Evolutionary conservation across 75 land plant species (phyloP).

Genomic region (Larix kaempferi): DNA sequence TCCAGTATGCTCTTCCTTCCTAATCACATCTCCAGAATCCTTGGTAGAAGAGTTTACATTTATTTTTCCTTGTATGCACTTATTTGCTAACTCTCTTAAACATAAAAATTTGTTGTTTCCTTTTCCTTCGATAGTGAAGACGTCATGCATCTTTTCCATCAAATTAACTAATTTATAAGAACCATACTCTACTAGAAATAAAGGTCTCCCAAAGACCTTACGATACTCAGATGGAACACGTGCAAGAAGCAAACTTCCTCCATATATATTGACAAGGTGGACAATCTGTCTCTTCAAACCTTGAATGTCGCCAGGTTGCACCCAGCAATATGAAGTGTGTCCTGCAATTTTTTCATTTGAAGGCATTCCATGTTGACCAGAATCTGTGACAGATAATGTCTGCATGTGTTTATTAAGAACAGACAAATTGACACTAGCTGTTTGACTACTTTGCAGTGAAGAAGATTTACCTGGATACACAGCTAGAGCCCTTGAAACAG

Average conservation of each 20-base stretch:
- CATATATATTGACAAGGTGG: conserved; percentile 54
- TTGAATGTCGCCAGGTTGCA: conserved; percentile 81
- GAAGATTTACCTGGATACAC: neutral
- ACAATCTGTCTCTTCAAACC: conserved; percentile 81
- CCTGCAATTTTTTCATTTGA: conserved; percentile 3
- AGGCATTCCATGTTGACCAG: neutral
- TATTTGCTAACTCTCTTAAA: conserved; percentile 31
- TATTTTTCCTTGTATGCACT: neutral
- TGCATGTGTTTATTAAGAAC: neutral
- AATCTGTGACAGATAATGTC: too few species aligned
- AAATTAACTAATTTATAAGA: conserved; percentile 71
- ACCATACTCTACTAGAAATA: conserved; percentile 78
- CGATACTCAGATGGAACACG: conserved; percentile 78
- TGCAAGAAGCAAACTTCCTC: conserved; percentile 61
- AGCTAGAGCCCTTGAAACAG: neutral
- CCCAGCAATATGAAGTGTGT: conserved; percentile 23
- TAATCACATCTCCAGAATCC: neutral
- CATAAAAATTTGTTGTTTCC: conserved; percentile 52
- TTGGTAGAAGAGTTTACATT: neutral
- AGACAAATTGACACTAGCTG: neutral
- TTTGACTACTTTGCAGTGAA: neutral
- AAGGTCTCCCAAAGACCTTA: conserved; percentile 67
- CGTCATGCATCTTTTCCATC: conserved; percentile 70
- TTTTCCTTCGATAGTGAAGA: conserved; percentile 58
- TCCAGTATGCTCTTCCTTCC: neutral